Evolutionary conservation across 108 stramenopile species (phyloP).

Genomic region (Discostella stelligeroides): DNA sequence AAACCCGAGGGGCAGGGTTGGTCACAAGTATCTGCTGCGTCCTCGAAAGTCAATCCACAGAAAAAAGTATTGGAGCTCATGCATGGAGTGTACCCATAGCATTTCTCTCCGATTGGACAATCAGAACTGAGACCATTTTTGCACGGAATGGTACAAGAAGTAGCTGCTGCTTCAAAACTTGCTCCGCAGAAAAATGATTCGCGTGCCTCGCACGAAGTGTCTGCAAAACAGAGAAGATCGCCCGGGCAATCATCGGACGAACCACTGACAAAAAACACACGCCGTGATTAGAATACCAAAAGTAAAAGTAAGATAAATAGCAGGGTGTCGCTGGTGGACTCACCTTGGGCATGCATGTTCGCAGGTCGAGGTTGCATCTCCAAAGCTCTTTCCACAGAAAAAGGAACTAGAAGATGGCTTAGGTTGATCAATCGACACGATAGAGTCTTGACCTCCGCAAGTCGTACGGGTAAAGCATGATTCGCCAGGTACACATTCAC

Average conservation of each 20-base stretch:
- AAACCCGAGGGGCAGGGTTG: constrained; percentile 35
- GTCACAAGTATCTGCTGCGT: constrained; percentile 35
- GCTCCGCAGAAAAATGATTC: constrained; percentile 70
- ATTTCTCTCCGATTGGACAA: constrained; percentile 73
- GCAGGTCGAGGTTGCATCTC: constrained; percentile 23
- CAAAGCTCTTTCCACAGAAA: constrained; percentile 52
- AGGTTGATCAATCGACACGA: background rate
- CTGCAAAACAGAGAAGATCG: constrained; percentile 38
- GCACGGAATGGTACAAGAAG: constrained; percentile 67
- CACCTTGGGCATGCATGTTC: constrained; percentile 9
- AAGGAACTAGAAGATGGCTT: constrained; percentile 30
- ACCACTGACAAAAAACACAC: constrained; percentile 10
- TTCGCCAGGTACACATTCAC: constrained; percentile 38
- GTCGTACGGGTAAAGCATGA: constrained; percentile 46
- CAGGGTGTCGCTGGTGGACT: no score
- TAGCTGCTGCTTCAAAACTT: constrained; percentile 80
- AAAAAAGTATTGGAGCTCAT: constrained; percentile 33
- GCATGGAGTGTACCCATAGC: constrained; percentile 84
- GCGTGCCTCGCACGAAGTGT: constrained; percentile 34
- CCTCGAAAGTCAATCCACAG: constrained; percentile 46
- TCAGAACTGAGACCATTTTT: constrained; percentile 57
- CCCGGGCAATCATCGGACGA: constrained; percentile 35
- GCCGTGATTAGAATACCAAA: no score
- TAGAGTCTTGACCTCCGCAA: constrained; percentile 5
- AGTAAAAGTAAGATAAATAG: no score